Evolutionary conservation across 179 eudicot genomes (phyloP).

Genomic region (Beta lomatogona): DNA sequence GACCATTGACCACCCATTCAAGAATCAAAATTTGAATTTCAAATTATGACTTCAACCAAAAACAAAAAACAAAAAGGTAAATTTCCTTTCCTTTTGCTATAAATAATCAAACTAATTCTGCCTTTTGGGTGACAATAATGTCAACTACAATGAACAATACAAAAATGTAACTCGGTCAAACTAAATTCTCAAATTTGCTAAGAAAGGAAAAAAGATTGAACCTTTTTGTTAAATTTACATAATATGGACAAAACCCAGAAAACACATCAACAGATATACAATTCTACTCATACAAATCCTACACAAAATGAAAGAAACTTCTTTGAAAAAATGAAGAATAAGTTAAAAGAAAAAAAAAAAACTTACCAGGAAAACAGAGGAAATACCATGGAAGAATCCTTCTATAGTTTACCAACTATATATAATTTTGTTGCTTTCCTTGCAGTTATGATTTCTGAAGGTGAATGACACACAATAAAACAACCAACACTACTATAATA

Average conservation of each 20-base stretch:
- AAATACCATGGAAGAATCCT: slow-evolving; percentile 20
- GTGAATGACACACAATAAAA: slow-evolving; percentile 11
- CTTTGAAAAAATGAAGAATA: not conserved
- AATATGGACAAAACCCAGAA: slow-evolving; percentile 22
- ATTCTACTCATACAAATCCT: not conserved
- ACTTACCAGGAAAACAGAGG: slow-evolving; percentile 32
- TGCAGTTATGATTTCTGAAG: slow-evolving; percentile 16
- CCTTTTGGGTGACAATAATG: not conserved
- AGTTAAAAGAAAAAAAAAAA: not conserved
- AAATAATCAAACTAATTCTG: not conserved
- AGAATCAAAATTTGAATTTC: not conserved
- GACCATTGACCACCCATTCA: too few relatives aligned
- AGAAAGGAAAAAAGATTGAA: not conserved
- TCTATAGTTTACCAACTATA: not conserved
- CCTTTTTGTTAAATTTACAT: not conserved
- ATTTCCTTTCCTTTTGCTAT: not conserved
- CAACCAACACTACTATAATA: too few relatives aligned
- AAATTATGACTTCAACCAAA: not conserved
- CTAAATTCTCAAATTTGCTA: not conserved
- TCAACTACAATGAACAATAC: slow-evolving; percentile 22
- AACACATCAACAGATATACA: slow-evolving; percentile 3
- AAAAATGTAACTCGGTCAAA: slow-evolving; percentile 25
- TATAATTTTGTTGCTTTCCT: slow-evolving; percentile 12
- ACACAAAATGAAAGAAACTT: not conserved
- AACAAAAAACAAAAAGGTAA: not conserved